Percentiles rank a stretch among this genome's conserved stretches.
These are phyloP conservation scores for Ophiostoma ips DNA, from an alignment of 2,329 filamentous ascomycete species.

Conservation along the genomic window DNA sequence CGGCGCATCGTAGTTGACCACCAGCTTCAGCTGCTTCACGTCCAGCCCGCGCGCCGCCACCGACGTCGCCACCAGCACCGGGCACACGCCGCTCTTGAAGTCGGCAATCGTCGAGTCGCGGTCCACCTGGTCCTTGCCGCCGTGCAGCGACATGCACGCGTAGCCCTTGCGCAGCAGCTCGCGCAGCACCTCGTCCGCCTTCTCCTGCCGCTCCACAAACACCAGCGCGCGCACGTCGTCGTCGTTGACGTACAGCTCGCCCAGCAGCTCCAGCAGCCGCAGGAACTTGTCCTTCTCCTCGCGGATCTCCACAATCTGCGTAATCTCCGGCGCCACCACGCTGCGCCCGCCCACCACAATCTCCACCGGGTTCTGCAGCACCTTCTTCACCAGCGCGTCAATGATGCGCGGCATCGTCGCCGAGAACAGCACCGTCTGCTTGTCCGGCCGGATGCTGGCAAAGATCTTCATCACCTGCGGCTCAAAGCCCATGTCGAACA, in stretches of 20 bases:
- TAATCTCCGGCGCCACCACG: conserved; percentile 83
- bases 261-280: conserved; percentile 72
- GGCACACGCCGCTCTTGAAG: conserved; percentile 83
- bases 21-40: conserved; percentile 88
- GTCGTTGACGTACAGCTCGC: conserved; percentile 71
- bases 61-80: conserved; percentile 85
- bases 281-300: conserved; percentile 73
- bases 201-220: conserved; percentile 86
- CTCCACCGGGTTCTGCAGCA: conserved; percentile 71
- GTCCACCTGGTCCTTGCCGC: conserved; percentile 86
- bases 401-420: conserved; percentile 93
- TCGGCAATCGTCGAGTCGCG: conserved; percentile 84
- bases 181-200: conserved; percentile 65
- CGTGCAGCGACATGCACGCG: conserved; percentile 85
- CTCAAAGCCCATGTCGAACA: conserved; percentile 99
- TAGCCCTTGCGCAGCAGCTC: conserved; percentile 75
- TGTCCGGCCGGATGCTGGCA: conserved; percentile 77
- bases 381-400: conserved; percentile 79
- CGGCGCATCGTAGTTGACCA: conserved; percentile 89
- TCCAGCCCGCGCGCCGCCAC: conserved; percentile 90
- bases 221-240: conserved; percentile 83
- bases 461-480: conserved; percentile 97
- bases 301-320: conserved; percentile 79
- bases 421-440: conserved; percentile 90
- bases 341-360: conserved; percentile 82